Base-by-base conservation (phyloP, 371 early-diverging fungal genomes). In the Syncephalastrum contaminatum region DNA sequence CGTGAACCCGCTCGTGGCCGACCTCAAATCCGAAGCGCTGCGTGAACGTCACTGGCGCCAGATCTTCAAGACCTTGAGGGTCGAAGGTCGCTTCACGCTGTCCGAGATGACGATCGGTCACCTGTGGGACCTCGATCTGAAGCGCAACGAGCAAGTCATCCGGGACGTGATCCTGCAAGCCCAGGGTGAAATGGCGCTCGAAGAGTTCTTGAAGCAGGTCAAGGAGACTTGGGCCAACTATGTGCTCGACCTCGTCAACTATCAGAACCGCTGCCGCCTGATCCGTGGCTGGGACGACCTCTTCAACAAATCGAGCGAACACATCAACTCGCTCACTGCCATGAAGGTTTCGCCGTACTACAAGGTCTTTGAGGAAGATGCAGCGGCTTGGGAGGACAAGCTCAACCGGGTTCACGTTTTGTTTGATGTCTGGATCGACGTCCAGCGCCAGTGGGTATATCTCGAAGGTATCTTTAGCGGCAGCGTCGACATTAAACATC, bases 391-490 rank as follows among this genome's bases (percentile, higher is more conserved):
- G 97, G 98, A 97, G 70, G 96, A 97, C 54, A 95, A 95, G 67
- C 77, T 99, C 61, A 98, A 94, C 67, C 87, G 95, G 15, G 84
- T 98, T 21, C 96, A 97, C 67, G 85, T 93, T 27, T 81, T 99
- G 47, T 96, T 99, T 64, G 97, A 98, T 79, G 92, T 96, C 15
- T 98, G 98, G 99, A 95, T 98, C 46, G 99, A 98, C 70, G 99
- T 99, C 22, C 99, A 99, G 75, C 89, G 98, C 39, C 99, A 97
- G 72, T 99, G 97, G 97, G 98, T 98, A 10, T 98, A 99, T 62
- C 77, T 99, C 42, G 97, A 99, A 67, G 99, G 99, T 44, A 96
- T 98, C 53, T 99, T 99, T 64, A 87, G 90, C 39, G 90, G 94
- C 58, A 95, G 90, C 60, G 93, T 90, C 8, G 98, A 98, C 59